Evolutionary conservation across 2,329 filamentous ascomycete species (phyloP), one percentile per base, ranked within the genome.

Genomic region (Sporothrix pallida): DNA sequence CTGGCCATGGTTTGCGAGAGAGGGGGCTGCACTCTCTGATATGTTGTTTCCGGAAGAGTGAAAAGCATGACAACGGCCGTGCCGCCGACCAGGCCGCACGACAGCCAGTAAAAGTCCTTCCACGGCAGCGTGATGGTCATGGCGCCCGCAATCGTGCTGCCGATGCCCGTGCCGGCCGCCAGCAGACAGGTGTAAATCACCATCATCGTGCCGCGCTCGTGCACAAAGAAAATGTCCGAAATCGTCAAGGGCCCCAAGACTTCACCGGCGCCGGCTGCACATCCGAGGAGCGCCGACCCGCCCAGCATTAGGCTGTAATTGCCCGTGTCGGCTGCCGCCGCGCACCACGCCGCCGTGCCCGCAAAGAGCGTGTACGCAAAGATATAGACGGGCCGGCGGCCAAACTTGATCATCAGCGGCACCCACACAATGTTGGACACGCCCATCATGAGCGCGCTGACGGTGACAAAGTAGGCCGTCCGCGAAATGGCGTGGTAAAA

Each of bases 371-470:
- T 9, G 23, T 31, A 58, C 7, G 54, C 20, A 1, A 4, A 7
- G 5, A 58, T 15, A 10, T 58, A 58, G 7, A 58, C 23, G 20
- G 54, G 54, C 20, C 54, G 54, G 23, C 54, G 54, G 23, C 54
- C 54, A 31, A 31, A 58, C 23, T 58, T 58, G 54, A 58, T 20
- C 54, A 58, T 58, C 20, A 58, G 54, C 54, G 54, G 54, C 20
- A 58, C 54, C 54, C 54, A 58, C 12, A 58, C 23, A 2, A 58
- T 12, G 10, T 58, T 58, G 23, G 20, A 13, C 7, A 58, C 10
- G 54, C 54, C 54, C 54, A 58, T 58, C 54, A 58, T 31, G 20
- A 58, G 54, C 3, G 54, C 54, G 12, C n/a, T 6, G 10, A 58
- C 54, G 54, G 54, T 58, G 23, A 58, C 9, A 15, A 58, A 31